phyloP scores from a whole-genome alignment of 2,329 filamentous ascomycete genomes.

The Arachnopeziza araneosa region DNA sequence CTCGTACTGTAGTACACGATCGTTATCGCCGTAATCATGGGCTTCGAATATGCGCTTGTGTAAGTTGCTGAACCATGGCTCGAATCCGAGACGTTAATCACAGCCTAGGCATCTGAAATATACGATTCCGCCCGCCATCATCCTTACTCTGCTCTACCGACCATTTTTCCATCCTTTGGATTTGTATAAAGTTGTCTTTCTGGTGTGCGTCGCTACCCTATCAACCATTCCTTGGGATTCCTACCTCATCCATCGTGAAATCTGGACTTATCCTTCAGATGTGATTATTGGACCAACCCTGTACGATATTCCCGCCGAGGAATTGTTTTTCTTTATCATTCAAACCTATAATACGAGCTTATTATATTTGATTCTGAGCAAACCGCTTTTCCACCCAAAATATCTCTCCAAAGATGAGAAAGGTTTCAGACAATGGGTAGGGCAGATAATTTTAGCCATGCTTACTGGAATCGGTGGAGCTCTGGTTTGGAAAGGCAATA shows the following conservation, averaged over 20 bases:
- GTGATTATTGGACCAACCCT: slow-evolving; percentile 59
- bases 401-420: slow-evolving; percentile 36
- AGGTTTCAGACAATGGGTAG: slow-evolving; percentile 24
- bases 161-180: slow-evolving; percentile 1
- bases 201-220: slow-evolving; percentile 57
- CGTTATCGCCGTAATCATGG: neutral
- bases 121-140: slow-evolving; percentile 1
- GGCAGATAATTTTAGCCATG: slow-evolving; percentile 40
- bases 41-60: slow-evolving; percentile 3
- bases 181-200: slow-evolving; percentile 46
- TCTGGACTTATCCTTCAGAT: slow-evolving; percentile 67
- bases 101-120: neutral
- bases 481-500: slow-evolving; percentile 40
- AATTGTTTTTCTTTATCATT: slow-evolving; percentile 72
- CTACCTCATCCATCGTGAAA: slow-evolving; percentile 59
- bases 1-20: no score
- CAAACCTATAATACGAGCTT: slow-evolving; percentile 70
- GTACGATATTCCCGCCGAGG: slow-evolving; percentile 62
- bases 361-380: slow-evolving; percentile 62
- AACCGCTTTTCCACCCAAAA: slow-evolving; percentile 51
- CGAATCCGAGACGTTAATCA: neutral
- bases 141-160: neutral
- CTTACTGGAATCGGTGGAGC: slow-evolving; percentile 34
- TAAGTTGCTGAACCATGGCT: neutral
- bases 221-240: slow-evolving; percentile 74